These are phyloP conservation scores for Penstemon barbatus DNA, from an alignment of 257 asterid genomes.

Conservation along the genomic window DNA sequence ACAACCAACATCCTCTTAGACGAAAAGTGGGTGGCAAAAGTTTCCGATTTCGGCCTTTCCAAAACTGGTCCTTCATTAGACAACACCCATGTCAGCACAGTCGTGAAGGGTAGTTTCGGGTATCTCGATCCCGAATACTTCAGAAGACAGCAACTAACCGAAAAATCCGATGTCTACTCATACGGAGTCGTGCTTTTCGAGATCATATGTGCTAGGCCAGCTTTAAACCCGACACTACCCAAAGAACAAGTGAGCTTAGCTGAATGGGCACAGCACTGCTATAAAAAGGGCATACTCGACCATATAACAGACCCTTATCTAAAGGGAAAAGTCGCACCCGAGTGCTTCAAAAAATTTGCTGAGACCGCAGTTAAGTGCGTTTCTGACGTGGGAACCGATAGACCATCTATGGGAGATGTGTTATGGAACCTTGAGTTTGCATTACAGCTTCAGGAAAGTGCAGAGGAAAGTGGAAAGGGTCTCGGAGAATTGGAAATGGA, in stretches of 20 bases:
- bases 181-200: slow-evolving; percentile 44
- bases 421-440: slow-evolving; percentile 49
- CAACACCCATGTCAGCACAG: slow-evolving; percentile 42
- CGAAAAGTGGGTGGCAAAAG: slow-evolving; percentile 40
- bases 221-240: slow-evolving; percentile 34
- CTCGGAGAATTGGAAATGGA: slow-evolving; percentile 36
- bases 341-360: slow-evolving; percentile 35
- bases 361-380: slow-evolving; percentile 46
- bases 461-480: slow-evolving; percentile 77
- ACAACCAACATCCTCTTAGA: slow-evolving; percentile 46
- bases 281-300: slow-evolving; percentile 32
- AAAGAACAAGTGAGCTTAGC: slow-evolving; percentile 49
- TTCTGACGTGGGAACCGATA: slow-evolving; percentile 37
- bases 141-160: slow-evolving; percentile 41
- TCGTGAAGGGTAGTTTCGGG: slow-evolving; percentile 52
- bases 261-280: slow-evolving; percentile 41
- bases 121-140: slow-evolving; percentile 48
- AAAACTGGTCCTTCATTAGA: slow-evolving; percentile 33
- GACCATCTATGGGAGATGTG: slow-evolving; percentile 50
- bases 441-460: slow-evolving; percentile 50
- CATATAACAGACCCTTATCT: slow-evolving; percentile 41
- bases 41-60: slow-evolving; percentile 47
- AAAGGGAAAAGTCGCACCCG: slow-evolving; percentile 39
- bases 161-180: slow-evolving; percentile 48
- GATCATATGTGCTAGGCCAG: slow-evolving; percentile 41